Conservation (phyloP, 805 yeast genomes). For the Cyberlindnera lachancei region DNA sequence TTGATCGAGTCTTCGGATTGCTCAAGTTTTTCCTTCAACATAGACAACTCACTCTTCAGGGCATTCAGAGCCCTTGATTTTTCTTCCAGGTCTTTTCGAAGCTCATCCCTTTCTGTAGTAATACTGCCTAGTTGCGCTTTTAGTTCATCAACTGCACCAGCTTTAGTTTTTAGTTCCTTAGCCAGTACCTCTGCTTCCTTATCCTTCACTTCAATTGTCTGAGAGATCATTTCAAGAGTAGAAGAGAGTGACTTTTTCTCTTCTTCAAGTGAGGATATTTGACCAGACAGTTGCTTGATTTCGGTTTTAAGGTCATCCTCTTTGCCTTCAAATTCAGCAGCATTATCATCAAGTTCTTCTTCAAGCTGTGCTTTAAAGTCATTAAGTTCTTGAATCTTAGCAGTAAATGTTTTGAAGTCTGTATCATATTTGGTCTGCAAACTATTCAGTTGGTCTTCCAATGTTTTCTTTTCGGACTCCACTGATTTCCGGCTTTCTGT, state of each 20-base stretch:
- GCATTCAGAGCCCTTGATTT: background rate
- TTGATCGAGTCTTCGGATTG: conserved; percentile 3
- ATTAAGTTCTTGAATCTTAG: conserved; percentile 4
- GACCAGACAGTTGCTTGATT: conserved; percentile 20
- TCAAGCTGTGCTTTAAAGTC: conserved; percentile 9
- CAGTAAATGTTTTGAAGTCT: too few relatives aligned
- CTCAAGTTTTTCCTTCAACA: conserved; percentile 5
- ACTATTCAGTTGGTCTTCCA: too few relatives aligned
- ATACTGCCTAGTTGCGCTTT: background rate
- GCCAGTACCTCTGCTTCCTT: conserved; percentile 16
- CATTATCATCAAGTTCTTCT: conserved; percentile 19
- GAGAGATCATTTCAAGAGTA: conserved; percentile 26
- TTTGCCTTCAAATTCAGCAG: conserved; percentile 22
- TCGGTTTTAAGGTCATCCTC: conserved; percentile 23
- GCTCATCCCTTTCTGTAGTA: conserved; percentile 1
- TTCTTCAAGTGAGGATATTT: conserved; percentile 21
- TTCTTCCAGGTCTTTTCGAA: background rate
- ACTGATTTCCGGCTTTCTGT: too few relatives aligned
- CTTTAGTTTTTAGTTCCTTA: conserved; percentile 9
- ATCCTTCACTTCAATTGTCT: conserved; percentile 23
- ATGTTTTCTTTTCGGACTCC: too few relatives aligned
- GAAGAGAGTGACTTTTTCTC: conserved; percentile 28
- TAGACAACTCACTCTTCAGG: background rate
- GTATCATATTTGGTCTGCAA: too few relatives aligned
- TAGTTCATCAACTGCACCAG: conserved; percentile 6